Percentiles rank a stretch among this genome's conserved stretches.
Evolutionary conservation across 106 monocot species (phyloP).

Genomic region (Phalaenopsis equestris): DNA sequence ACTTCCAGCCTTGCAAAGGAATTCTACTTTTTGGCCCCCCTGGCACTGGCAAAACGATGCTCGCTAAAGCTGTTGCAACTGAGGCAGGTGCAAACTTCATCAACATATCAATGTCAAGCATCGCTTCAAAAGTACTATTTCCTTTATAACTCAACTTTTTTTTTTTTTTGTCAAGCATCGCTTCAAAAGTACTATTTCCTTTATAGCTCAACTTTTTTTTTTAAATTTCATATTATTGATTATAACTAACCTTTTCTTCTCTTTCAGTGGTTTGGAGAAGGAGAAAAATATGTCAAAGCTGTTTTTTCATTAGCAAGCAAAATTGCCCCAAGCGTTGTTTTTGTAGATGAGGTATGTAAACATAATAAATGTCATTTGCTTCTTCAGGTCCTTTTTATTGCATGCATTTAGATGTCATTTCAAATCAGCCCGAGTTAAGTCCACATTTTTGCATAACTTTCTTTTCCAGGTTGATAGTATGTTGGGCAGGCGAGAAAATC

Average conservation of each 20-base stretch:
- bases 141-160: not conserved
- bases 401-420: not conserved
- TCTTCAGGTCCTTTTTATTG: not conserved
- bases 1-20: constrained; percentile 86
- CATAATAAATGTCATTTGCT: not conserved
- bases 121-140: constrained; percentile 78
- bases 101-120: constrained; percentile 99
- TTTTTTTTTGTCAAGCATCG: constrained; percentile 88
- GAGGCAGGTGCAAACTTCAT: constrained; percentile 99
- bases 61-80: constrained; percentile 99
- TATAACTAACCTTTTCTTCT: constrained; percentile 7
- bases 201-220: not conserved
- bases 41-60: constrained; percentile 99
- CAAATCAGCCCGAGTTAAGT: not conserved
- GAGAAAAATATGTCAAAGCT: constrained; percentile 98
- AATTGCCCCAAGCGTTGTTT: constrained; percentile 96
- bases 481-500: constrained; percentile 73
- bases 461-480: constrained; percentile 60
- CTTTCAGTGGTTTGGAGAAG: constrained; percentile 98
- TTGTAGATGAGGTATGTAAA: constrained; percentile 87
- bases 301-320: constrained; percentile 97
- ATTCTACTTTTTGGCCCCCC: constrained; percentile 98
- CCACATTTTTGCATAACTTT: not conserved
- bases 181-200: constrained; percentile 66
- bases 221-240: not conserved